Evolutionary conservation across 1,284 basidiomycete species (phyloP).

Genomic region (Singerocomus rubriflavus): DNA sequence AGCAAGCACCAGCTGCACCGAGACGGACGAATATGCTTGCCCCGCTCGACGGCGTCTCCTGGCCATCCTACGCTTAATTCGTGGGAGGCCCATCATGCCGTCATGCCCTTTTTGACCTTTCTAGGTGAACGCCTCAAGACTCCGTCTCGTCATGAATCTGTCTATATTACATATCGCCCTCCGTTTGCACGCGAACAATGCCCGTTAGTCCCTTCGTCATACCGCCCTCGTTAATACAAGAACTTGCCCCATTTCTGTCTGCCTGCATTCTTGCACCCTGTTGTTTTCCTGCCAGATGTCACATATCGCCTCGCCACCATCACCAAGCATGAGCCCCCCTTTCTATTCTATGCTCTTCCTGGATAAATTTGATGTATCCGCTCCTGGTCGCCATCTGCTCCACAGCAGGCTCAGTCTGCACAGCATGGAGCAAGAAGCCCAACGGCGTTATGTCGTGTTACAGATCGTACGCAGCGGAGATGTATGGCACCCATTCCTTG

Average conservation of each 20-base stretch:
- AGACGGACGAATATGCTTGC: neutral
- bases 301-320: slow-evolving; percentile 24
- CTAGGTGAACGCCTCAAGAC: slow-evolving; percentile 21
- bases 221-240: slow-evolving; percentile 35
- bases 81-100: slow-evolving; percentile 31
- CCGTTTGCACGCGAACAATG: slow-evolving; percentile 21
- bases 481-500: slow-evolving; percentile 35
- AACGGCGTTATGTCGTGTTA: slow-evolving; percentile 41
- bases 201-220: slow-evolving; percentile 28
- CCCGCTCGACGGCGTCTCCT: slow-evolving; percentile 20
- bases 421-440: slow-evolving; percentile 39
- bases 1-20: slow-evolving; percentile 8
- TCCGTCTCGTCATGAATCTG: slow-evolving; percentile 27
- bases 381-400: slow-evolving; percentile 37
- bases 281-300: slow-evolving; percentile 34
- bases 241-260: slow-evolving; percentile 29
- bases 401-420: slow-evolving; percentile 13
- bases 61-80: slow-evolving; percentile 17
- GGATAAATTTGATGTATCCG: slow-evolving; percentile 40
- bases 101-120: slow-evolving; percentile 30
- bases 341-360: slow-evolving; percentile 40
- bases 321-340: slow-evolving; percentile 23
- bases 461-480: slow-evolving; percentile 38
- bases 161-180: slow-evolving; percentile 27
- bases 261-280: no score